Conservation (phyloP, 2,329 filamentous ascomycete genomes). For the Aspergillus udagawae region DNA sequence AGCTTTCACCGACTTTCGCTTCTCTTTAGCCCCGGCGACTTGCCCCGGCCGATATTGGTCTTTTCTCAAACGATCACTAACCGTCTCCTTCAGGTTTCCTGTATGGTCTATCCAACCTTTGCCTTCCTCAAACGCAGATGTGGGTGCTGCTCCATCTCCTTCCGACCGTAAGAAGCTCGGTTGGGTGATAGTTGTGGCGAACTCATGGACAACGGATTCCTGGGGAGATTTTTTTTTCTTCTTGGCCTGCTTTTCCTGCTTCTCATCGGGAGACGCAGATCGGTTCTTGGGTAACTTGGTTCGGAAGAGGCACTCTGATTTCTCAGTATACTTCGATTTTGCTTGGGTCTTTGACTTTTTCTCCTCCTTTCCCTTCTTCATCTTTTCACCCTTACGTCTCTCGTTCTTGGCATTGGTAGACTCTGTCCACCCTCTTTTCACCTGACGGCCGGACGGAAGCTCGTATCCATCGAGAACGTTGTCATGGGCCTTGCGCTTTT, state of each 20-base stretch:
- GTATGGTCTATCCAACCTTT: slow-evolving; percentile 83
- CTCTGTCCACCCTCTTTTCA: slow-evolving; percentile 88
- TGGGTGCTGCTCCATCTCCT: slow-evolving; percentile 43
- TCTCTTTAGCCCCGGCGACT: slow-evolving; percentile 29
- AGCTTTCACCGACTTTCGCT: slow-evolving; percentile 16
- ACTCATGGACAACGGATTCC: slow-evolving; percentile 78
- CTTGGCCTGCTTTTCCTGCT: slow-evolving; percentile 49
- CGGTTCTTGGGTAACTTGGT: slow-evolving; percentile 65
- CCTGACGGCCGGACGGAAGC: slow-evolving; percentile 68
- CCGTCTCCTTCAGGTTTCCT: slow-evolving; percentile 62
- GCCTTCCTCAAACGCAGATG: slow-evolving; percentile 70
- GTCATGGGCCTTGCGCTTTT: slow-evolving; percentile 52
- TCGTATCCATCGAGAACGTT: slow-evolving; percentile 64
- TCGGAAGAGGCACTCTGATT: slow-evolving; percentile 79
- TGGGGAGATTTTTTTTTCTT: slow-evolving; percentile 60
- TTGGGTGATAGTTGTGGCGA: slow-evolving; percentile 76
- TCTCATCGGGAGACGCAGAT: slow-evolving; percentile 30
- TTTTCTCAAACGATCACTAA: slow-evolving; percentile 26
- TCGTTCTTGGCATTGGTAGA: slow-evolving; percentile 47
- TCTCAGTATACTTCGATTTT: slow-evolving; percentile 76
- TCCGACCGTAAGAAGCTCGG: slow-evolving; percentile 72
- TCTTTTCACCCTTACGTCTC: slow-evolving; percentile 44
- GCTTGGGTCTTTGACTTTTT: slow-evolving; percentile 55
- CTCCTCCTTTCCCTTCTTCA: slow-evolving; percentile 51
- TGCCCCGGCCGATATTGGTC: slow-evolving; percentile 28